phyloP scores from a whole-genome alignment of 495 filamentous ascomycete genomes.

The Penicillium bovifimosum region DNA sequence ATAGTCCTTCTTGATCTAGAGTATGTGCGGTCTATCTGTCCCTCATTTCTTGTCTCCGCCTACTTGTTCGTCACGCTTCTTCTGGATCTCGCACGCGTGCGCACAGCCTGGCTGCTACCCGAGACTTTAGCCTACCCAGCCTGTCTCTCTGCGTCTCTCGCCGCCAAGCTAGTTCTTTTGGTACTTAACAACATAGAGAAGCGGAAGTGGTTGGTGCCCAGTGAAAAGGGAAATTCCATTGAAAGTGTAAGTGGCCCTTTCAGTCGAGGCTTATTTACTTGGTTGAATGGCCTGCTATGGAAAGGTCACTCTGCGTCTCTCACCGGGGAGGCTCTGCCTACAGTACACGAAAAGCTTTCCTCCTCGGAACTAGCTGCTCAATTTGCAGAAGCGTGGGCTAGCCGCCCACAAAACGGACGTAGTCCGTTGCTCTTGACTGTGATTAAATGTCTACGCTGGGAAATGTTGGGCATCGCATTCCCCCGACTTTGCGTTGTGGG shows the following conservation, averaged over 20 bases:
- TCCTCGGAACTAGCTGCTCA: slow-evolving; percentile 4
- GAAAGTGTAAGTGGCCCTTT: slow-evolving; percentile 49
- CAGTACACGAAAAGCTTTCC: slow-evolving; percentile 29
- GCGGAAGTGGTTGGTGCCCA: slow-evolving; percentile 16
- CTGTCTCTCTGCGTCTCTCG: slow-evolving; percentile 38
- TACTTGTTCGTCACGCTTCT: slow-evolving; percentile 50
- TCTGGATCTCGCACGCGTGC: slow-evolving; percentile 43
- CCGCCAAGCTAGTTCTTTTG: slow-evolving; percentile 38
- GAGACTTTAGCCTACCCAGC: slow-evolving; percentile 5
- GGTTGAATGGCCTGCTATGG: slow-evolving; percentile 45
- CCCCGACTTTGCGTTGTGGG: slow-evolving; percentile 47
- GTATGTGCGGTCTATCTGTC: slow-evolving; percentile 38
- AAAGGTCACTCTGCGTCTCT: slow-evolving; percentile 36
- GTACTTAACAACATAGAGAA: slow-evolving; percentile 44
- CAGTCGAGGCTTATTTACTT: slow-evolving; percentile 42
- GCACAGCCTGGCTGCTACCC: slow-evolving; percentile 44
- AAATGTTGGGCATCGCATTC: slow-evolving; percentile 35
- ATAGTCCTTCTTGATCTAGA: slow-evolving; percentile 41
- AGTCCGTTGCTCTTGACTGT: slow-evolving; percentile 18
- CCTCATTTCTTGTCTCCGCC: slow-evolving; percentile 43
- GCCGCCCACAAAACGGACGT: slow-evolving; percentile 24
- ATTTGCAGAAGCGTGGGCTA: slow-evolving; percentile 14
- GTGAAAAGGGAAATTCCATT: slow-evolving; percentile 32
- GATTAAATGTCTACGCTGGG: slow-evolving; percentile 31
- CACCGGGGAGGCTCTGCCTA: slow-evolving; percentile 30